Percentiles rank a stretch among this genome's conserved stretches.
phyloP scores from a whole-genome alignment of 1,284 basidiomycete genomes.

The Melampsora americana region DNA sequence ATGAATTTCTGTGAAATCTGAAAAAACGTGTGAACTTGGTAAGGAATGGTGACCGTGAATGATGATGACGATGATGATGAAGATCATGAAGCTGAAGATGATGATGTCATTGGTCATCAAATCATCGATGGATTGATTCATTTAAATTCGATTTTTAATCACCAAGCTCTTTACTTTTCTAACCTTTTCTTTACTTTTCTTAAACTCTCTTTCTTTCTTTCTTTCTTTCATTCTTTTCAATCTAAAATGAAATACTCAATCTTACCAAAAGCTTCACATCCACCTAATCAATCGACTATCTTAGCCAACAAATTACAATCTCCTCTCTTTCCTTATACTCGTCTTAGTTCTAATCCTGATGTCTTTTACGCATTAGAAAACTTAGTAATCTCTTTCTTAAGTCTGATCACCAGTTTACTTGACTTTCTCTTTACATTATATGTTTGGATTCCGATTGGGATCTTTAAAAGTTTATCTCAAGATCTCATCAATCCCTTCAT shows the following conservation, averaged over 20 bases:
- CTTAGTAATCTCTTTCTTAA: slow-evolving; percentile 23
- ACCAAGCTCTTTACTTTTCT: neutral
- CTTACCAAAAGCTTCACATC: slow-evolving; percentile 31
- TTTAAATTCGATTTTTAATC: no score
- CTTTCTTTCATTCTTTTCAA: neutral
- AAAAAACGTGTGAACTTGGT: no score
- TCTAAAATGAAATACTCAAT: neutral
- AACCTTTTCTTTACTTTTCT: neutral
- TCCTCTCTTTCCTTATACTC: slow-evolving; percentile 29
- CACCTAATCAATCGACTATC: slow-evolving; percentile 26
- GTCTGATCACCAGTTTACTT: neutral
- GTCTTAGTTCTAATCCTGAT: slow-evolving; percentile 7
- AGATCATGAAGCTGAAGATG: neutral
- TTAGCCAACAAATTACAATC: slow-evolving; percentile 19
- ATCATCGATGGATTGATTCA: no score
- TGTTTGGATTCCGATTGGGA: slow-evolving; percentile 36
- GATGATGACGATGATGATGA: no score
- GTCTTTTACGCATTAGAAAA: slow-evolving; percentile 32
- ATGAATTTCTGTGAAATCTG: no score
- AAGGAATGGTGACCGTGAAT: no score
- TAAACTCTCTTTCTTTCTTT: neutral
- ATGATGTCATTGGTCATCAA: neutral
- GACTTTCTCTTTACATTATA: slow-evolving; percentile 32
- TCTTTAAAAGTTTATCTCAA: slow-evolving; percentile 8
- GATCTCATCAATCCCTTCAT: slow-evolving; percentile 8